Percentiles rank a stretch among this genome's conserved stretches.
These are phyloP conservation scores for Xylaria sp. DNA, from an alignment of 2,329 filamentous ascomycete genomes.

Conservation along the genomic window DNA sequence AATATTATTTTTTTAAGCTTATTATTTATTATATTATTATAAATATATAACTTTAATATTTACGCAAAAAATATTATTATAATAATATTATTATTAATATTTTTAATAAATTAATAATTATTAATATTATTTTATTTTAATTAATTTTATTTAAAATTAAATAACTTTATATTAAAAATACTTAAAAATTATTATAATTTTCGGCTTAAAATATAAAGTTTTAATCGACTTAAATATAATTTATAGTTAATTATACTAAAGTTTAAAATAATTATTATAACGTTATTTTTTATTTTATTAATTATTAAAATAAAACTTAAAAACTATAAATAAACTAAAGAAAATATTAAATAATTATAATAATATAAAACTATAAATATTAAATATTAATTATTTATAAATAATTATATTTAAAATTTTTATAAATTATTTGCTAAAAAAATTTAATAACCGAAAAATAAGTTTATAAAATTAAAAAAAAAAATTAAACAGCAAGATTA, in stretches of 20 bases:
- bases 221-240: not conserved
- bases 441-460: not conserved
- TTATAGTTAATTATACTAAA: not conserved
- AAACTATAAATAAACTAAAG: not conserved
- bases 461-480: not conserved
- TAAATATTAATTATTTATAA: not conserved
- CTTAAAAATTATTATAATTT: not conserved
- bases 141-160: not conserved
- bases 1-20: not conserved
- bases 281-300: not conserved
- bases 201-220: not conserved
- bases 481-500: not conserved
- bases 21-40: not conserved
- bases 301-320: not conserved
- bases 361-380: not conserved
- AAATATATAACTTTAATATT: not conserved
- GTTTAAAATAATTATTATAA: not conserved
- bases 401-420: not conserved
- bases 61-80: not conserved
- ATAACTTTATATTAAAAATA: not conserved
- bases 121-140: not conserved
- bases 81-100: not conserved
- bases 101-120: not conserved
- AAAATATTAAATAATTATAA: not conserved
- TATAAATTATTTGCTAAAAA: not conserved